phyloP scores from a whole-genome alignment of 768 basidiomycete species.

The Amanita jacksonii region DNA sequence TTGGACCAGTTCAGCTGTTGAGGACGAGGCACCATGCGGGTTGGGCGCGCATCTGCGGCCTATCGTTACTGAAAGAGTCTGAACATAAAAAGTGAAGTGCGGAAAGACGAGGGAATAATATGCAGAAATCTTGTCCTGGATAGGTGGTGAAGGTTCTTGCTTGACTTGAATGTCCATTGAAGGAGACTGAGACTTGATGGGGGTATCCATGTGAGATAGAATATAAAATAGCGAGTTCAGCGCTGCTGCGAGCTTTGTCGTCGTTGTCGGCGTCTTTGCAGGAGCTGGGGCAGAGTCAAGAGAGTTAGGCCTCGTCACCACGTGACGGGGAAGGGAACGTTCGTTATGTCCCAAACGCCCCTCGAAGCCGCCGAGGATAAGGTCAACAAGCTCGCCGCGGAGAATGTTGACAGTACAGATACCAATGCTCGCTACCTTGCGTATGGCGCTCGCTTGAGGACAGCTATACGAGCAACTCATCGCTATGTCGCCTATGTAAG shows the following conservation, averaged over 20 bases:
- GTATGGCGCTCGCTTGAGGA: conserved; percentile 70
- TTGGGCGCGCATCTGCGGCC: conserved; percentile 75
- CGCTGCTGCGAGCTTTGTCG: conserved; percentile 14
- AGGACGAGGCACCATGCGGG: conserved; percentile 38
- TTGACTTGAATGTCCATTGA: conserved; percentile 17
- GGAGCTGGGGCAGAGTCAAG: conserved; percentile 1
- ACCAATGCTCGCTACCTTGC: conserved; percentile 65
- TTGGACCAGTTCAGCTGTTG: conserved; percentile 45
- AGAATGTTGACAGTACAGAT: conserved; percentile 56
- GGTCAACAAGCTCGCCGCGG: conserved; percentile 52
- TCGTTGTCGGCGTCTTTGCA: conserved; percentile 17
- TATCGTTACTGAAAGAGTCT: conserved; percentile 90
- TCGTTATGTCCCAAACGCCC: no score
- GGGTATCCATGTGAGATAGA: conserved; percentile 29
- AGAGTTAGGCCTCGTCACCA: conserved; percentile 7
- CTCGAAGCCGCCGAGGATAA: no score
- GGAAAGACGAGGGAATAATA: conserved; percentile 94
- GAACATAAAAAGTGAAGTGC: conserved; percentile 93
- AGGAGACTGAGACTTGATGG: conserved; percentile 32
- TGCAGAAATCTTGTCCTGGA: conserved; percentile 77
- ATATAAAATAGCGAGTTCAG: conserved; percentile 10
- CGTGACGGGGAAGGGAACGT: conserved; percentile 15
- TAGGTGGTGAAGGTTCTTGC: conserved; percentile 24
- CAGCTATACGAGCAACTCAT: conserved; percentile 57
- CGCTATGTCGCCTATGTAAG: conserved; percentile 75